These are phyloP conservation scores for Rhodamnia rubescens DNA, from an alignment of 345 rosid species.

Conservation along the genomic window DNA sequence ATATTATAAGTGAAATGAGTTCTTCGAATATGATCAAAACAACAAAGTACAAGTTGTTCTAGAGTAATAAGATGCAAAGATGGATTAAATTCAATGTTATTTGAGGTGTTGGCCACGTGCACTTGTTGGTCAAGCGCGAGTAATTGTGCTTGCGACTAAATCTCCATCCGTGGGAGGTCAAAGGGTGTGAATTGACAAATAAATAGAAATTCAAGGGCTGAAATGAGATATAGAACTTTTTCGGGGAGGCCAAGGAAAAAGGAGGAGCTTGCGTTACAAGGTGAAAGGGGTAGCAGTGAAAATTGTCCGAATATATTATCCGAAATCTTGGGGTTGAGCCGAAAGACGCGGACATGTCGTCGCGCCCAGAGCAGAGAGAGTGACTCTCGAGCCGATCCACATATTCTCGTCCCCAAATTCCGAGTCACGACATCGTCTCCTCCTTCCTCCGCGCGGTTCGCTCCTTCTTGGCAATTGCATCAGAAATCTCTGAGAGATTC, in stretches of 20 bases:
- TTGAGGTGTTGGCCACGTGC: no score
- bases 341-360: not conserved
- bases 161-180: not conserved
- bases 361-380: not conserved
- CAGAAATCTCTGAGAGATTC: not conserved
- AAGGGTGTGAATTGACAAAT: not conserved
- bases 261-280: no score
- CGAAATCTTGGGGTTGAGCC: not conserved
- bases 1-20: no score
- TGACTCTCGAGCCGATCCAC: not conserved
- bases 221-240: not conserved
- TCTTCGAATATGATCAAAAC: no score
- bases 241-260: no score
- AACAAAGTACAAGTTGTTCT: no score
- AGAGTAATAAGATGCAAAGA: no score
- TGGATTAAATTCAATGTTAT: no score
- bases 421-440: not conserved
- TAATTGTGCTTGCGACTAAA: no score
- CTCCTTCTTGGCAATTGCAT: not conserved
- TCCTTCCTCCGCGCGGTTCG: not conserved
- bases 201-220: not conserved
- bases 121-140: no score
- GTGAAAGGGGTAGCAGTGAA: not conserved
- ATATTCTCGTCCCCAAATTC: not conserved
- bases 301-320: not conserved